phyloP scores from a whole-genome alignment of 768 basidiomycete species.

The Suillus subalutaceus region DNA sequence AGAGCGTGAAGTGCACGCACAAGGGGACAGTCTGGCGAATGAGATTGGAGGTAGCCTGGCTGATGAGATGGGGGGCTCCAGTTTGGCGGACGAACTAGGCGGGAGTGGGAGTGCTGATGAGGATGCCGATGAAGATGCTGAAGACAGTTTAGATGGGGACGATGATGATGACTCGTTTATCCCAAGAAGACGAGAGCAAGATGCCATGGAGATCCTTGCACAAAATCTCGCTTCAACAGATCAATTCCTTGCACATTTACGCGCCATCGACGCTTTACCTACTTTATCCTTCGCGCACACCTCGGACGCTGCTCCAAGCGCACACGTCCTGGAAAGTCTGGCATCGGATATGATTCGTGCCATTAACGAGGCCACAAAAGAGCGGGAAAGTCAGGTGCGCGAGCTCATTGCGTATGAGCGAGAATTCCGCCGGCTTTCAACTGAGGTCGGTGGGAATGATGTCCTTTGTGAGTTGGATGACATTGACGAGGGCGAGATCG shows the following conservation, averaged over 20 bases:
- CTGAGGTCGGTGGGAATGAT: constrained; percentile 77
- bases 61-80: constrained; percentile 30
- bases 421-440: constrained; percentile 75
- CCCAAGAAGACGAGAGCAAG: constrained; percentile 37
- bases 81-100: constrained; percentile 42
- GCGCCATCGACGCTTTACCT: constrained; percentile 63
- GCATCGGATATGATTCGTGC: constrained; percentile 78
- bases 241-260: constrained; percentile 72
- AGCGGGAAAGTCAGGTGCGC: constrained; percentile 81
- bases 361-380: constrained; percentile 73
- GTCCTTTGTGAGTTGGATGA: constrained; percentile 70
- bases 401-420: constrained; percentile 78
- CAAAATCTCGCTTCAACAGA: constrained; percentile 78
- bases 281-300: constrained; percentile 38
- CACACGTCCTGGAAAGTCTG: constrained; percentile 58
- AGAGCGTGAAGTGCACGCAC: constrained; percentile 27
- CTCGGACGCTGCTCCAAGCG: constrained; percentile 15
- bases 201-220: constrained; percentile 74
- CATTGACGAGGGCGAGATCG: constrained; percentile 47
- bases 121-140: constrained; percentile 17
- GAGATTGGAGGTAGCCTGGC: constrained; percentile 26
- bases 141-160: constrained; percentile 27
- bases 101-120: constrained; percentile 17
- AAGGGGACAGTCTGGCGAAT: constrained; percentile 24
- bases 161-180: constrained; percentile 29